Base-by-base conservation (phyloP, 208 protist species). In the Leishmania aethiopica region DNA sequence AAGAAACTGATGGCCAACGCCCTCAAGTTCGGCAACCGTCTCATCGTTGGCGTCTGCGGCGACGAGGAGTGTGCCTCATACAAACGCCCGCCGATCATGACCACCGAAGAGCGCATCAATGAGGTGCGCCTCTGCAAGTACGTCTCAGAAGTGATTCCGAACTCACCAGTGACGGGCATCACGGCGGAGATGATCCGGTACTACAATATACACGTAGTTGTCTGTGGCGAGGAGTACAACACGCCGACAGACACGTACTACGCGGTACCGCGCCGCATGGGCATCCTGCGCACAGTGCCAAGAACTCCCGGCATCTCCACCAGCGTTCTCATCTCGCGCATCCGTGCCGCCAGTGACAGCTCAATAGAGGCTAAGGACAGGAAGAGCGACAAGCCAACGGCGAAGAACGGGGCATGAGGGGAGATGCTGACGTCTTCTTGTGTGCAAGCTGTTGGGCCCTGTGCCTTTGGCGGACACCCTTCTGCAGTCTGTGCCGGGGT, bases 81-180 rank as follows among this genome's bases (percentile, higher is more conserved):
- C 91, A 98, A 98, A 84, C 94, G 97, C 1, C 89, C 89, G 13
- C 97, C 97, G 5, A 96, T 98, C 87, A 98, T 98, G 97, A 98
- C 94, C 13, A 91, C 86, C 10, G 87, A 91, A 57, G 97, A 98
- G 88, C 91, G 97, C 2, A 90, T 94, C 69, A 89, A 93, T 60
- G 96, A 97, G 89, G 96, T 98, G 77, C 79, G 86, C 35, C 86
- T 96, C 83, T 98, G 94, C 86, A 96, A 96, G 82, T 97, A 96
- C 83, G 95, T 97, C 59, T 95, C 91, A 15, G 88, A 97, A 86
- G 95, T 98, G 32, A 97, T 98, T n/a, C 89, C 91, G 25, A 92
- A 98, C 89, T 86, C 89, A 25, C 97, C 97, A 32, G 92, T 96
- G 28, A 86, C 84, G 32, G 96, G 96, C 72, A 86, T 98, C 75